A percentile compares a stretch with the other conserved stretches of the same genome.
Conservation (phyloP, 352 stramenopile genomes). For the Globisporangium splendens region DNA sequence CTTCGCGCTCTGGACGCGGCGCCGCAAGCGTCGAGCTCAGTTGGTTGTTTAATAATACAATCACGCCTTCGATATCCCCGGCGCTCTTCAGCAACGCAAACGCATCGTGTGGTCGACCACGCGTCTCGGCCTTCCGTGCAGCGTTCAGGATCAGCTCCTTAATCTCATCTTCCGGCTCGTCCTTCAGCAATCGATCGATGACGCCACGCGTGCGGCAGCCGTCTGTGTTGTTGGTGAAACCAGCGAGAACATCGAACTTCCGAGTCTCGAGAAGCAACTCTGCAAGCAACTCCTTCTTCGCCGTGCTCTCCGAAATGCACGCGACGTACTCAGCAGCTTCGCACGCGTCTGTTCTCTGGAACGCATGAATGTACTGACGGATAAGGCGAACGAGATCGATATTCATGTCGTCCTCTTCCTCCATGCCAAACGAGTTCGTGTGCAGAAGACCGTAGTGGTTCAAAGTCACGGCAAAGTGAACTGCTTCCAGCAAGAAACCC, state of each 20-base stretch:
- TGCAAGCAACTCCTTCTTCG: constrained; percentile 67
- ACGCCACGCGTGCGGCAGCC: constrained; percentile 75
- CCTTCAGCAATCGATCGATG: constrained; percentile 67
- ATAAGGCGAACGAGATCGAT: constrained; percentile 71
- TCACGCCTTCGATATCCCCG: constrained; percentile 70
- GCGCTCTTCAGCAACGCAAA: constrained; percentile 78
- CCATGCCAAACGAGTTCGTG: constrained; percentile 48
- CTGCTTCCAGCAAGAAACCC: constrained; percentile 71
- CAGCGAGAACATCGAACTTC: constrained; percentile 75
- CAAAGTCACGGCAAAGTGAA: constrained; percentile 77
- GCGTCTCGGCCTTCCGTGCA: constrained; percentile 70
- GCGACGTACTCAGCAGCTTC: constrained; percentile 83
- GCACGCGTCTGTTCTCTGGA: constrained; percentile 70
- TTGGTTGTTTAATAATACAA: constrained; percentile 73
- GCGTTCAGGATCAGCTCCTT: constrained; percentile 71
- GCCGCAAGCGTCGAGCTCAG: constrained; percentile 60
- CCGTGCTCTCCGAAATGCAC: constrained; percentile 53
- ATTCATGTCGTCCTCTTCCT: constrained; percentile 57
- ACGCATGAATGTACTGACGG: constrained; percentile 82
- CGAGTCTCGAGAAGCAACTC: constrained; percentile 79
- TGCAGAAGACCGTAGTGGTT: constrained; percentile 74
- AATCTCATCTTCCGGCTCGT: constrained; percentile 71
- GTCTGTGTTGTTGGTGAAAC: constrained; percentile 80
- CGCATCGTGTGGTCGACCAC: constrained; percentile 65
- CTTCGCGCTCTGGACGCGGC: constrained; percentile 56